A percentile compares a stretch with the other conserved stretches of the same genome.
Evolutionary conservation across 2,329 filamentous ascomycete genomes (phyloP).

Genomic region (Biscogniauxia marginata): DNA sequence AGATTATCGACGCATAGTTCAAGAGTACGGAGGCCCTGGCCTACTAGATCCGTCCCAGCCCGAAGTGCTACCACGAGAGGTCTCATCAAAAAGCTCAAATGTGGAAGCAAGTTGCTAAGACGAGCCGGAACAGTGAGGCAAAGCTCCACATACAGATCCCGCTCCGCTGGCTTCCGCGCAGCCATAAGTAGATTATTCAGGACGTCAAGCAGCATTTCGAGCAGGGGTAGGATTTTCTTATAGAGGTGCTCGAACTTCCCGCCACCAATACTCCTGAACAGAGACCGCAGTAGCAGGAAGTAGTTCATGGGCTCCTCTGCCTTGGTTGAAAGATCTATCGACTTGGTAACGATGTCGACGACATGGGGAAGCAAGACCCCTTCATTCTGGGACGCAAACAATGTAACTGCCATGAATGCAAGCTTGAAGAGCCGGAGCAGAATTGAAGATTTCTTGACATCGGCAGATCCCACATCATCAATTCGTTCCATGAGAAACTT

Average conservation of each 20-base stretch:
- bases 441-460: conserved; percentile 91
- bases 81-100: conserved; percentile 95
- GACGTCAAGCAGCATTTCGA: conserved; percentile 97
- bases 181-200: conserved; percentile 92
- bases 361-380: conserved; percentile 93
- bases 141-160: conserved; percentile 95
- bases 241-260: conserved; percentile 97
- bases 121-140: conserved; percentile 94
- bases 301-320: conserved; percentile 99
- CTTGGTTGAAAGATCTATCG: conserved; percentile 91
- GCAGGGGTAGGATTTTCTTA: conserved; percentile 91
- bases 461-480: conserved; percentile 87
- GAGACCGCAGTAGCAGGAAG: conserved; percentile 84
- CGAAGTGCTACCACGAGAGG: conserved; percentile 93
- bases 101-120: conserved; percentile 89
- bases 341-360: conserved; percentile 95
- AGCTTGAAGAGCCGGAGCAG: conserved; percentile 93
- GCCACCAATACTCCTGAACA: conserved; percentile 95
- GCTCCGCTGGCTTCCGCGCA: conserved; percentile 83
- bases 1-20: conserved; percentile 98
- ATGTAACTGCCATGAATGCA: conserved; percentile 97
- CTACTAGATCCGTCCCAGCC: conserved; percentile 89
- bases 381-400: conserved; percentile 94
- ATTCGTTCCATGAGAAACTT: conserved; percentile 97
- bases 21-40: conserved; percentile 87